Conservation (phyloP, 345 rosid species). For the Jatropha curcas region DNA sequence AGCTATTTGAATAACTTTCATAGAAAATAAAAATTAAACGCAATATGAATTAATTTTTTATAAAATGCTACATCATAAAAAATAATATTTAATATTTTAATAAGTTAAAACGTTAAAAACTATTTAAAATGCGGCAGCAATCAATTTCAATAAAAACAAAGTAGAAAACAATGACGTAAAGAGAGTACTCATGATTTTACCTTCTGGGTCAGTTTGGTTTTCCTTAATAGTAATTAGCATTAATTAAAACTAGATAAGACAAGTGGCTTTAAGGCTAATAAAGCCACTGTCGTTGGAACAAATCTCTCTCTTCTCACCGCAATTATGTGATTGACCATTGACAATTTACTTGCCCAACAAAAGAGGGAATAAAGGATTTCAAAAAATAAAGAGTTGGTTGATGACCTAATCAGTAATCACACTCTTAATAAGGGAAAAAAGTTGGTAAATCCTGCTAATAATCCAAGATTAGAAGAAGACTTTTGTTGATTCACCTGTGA, state of each 20-base stretch:
- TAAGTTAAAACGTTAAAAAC: no score
- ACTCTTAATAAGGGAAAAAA: constrained; percentile 14
- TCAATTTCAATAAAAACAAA: constrained; percentile 20
- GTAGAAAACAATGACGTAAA: constrained; percentile 20
- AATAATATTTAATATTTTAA: no score
- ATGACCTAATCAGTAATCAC: constrained; percentile 24
- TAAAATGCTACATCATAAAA: no score
- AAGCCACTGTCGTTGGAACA: constrained; percentile 44
- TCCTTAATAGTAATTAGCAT: constrained; percentile 1
- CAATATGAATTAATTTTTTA: no score
- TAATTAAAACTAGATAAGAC: constrained; percentile 17
- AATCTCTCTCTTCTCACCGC: constrained; percentile 26
- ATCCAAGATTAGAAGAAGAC: constrained; percentile 21
- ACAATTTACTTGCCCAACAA: constrained; percentile 35
- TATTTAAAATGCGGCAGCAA: no score
- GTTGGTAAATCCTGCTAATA: background rate
- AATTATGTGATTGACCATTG: constrained; percentile 45
- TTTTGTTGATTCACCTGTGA: constrained; percentile 11
- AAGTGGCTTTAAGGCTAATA: constrained; percentile 19
- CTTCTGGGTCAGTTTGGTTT: constrained; percentile 15
- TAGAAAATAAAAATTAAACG: no score
- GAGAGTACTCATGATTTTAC: constrained; percentile 13
- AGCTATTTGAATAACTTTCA: no score
- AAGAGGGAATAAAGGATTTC: constrained; percentile 23
- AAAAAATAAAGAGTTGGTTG: constrained; percentile 15